These are phyloP conservation scores for Colletotrichum orbiculare DNA, from an alignment of 2,329 filamentous ascomycete genomes.

Conservation along the genomic window DNA sequence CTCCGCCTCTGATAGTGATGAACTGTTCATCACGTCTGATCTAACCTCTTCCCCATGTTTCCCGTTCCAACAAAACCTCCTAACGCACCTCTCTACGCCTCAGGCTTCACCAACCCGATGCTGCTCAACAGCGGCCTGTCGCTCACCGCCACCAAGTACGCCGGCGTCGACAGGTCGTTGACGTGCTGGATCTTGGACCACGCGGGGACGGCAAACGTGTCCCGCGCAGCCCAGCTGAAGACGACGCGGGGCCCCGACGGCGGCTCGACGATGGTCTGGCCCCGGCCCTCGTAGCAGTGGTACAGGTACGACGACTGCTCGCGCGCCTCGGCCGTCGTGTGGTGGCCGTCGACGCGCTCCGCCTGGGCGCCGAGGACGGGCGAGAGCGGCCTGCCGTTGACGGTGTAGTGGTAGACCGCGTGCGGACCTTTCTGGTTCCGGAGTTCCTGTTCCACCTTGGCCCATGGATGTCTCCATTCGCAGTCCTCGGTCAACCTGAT, in stretches of 20 bases:
- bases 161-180: constrained; percentile 42
- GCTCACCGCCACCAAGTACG: constrained; percentile 49
- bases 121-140: constrained; percentile 48
- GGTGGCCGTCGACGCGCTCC: constrained; percentile 54
- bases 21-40: too few relatives aligned
- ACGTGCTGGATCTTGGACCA: constrained; percentile 63
- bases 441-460: constrained; percentile 51
- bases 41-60: too few relatives aligned
- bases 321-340: constrained; percentile 47
- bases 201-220: constrained; percentile 65
- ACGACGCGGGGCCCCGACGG: constrained; percentile 45
- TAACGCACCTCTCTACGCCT: not conserved
- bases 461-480: constrained; percentile 58
- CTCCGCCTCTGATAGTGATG: too few relatives aligned
- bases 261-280: constrained; percentile 52
- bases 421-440: constrained; percentile 46
- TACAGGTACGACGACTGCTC: constrained; percentile 64
- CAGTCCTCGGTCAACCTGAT: constrained; percentile 48
- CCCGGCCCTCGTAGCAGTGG: constrained; percentile 61
- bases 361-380: constrained; percentile 60
- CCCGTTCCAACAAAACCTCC: not conserved
- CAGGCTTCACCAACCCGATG: constrained; percentile 41
- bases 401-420: constrained; percentile 50
- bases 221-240: constrained; percentile 57
- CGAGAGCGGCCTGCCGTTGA: constrained; percentile 49